Conservation (phyloP, 2,329 filamentous ascomycete species). For the Diaporthe destruens region DNA sequence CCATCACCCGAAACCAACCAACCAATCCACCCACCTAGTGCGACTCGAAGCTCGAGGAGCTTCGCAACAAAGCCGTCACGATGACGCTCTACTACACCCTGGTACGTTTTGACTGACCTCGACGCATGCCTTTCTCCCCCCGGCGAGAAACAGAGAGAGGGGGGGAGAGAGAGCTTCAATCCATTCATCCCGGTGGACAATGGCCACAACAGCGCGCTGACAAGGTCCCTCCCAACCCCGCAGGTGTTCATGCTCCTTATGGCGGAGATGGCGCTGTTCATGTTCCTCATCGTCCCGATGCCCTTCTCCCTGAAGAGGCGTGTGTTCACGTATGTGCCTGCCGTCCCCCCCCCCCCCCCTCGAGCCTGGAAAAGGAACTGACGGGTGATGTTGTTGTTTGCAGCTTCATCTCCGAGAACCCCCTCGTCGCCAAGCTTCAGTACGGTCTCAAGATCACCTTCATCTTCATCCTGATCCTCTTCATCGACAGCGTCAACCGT, state of each 20-base stretch:
- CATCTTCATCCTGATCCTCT: constrained; percentile 98
- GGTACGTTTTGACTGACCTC: constrained; percentile 50
- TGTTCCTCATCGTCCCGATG: constrained; percentile 85
- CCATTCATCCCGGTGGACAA: background rate
- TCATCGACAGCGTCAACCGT: constrained; percentile 94
- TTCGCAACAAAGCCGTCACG: constrained; percentile 48
- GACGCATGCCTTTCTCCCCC: background rate
- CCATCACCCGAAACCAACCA: background rate
- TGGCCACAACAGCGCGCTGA: constrained; percentile 45
- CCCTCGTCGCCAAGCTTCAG: constrained; percentile 87
- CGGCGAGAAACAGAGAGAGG: background rate
- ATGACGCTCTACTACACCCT: constrained; percentile 72
- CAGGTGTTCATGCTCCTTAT: constrained; percentile 88
- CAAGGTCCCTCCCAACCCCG: constrained; percentile 21
- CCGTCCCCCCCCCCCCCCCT: background rate
- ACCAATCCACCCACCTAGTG: background rate
- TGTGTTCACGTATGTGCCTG: constrained; percentile 77
- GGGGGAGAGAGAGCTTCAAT: background rate
- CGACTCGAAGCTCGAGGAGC: constrained; percentile 18
- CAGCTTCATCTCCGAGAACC: constrained; percentile 94
- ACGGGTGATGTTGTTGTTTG: background rate
- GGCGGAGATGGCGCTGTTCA: constrained; percentile 85
- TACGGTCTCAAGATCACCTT: constrained; percentile 99
- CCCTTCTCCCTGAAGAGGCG: constrained; percentile 88
- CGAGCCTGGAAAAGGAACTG: background rate